These are phyloP conservation scores for Cutaneotrichosporon arboriforme DNA, from an alignment of 1,284 basidiomycete genomes.

Conservation along the genomic window DNA sequence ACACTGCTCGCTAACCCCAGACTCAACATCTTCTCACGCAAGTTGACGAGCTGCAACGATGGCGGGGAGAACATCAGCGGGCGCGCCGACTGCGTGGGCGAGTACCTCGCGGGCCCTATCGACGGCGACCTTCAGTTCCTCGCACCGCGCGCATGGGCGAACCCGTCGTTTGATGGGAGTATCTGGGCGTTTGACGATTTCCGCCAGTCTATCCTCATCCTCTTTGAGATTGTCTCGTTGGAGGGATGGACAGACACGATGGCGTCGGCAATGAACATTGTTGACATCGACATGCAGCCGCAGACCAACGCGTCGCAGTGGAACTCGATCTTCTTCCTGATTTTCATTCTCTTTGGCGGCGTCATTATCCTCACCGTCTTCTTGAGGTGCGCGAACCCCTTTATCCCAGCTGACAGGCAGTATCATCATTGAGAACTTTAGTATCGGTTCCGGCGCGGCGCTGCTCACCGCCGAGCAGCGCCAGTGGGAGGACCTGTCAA, in stretches of 20 bases:
- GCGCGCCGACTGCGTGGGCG: constrained; percentile 65
- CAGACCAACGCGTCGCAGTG: constrained; percentile 64
- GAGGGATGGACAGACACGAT: constrained; percentile 97
- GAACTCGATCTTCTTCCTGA: constrained; percentile 87
- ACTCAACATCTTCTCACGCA: constrained; percentile 83
- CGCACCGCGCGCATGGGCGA: constrained; percentile 81
- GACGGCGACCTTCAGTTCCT: constrained; percentile 58
- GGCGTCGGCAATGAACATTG: constrained; percentile 73
- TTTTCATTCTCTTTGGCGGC: constrained; percentile 89
- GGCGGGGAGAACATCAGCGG: constrained; percentile 51
- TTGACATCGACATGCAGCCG: constrained; percentile 64
- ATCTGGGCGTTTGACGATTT: constrained; percentile 90
- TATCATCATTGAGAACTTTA: constrained; percentile 95
- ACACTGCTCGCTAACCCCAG: constrained; percentile 7
- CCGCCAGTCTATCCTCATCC: constrained; percentile 74
- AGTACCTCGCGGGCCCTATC: constrained; percentile 56
- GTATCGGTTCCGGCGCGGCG: constrained; percentile 73
- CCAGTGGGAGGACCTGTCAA: constrained; percentile 91
- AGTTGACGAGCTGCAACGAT: constrained; percentile 85
- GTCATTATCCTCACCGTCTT: constrained; percentile 85
- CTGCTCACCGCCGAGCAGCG: constrained; percentile 81
- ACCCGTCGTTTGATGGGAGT: constrained; percentile 67
- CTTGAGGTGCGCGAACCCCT: constrained; percentile 62
- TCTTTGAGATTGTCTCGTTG: constrained; percentile 94
- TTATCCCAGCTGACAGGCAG: constrained; percentile 17